Percentiles rank a stretch among this genome's conserved stretches.
These are phyloP conservation scores for Daldinia caldariorum DNA, from an alignment of 495 filamentous ascomycete genomes.

Conservation along the genomic window DNA sequence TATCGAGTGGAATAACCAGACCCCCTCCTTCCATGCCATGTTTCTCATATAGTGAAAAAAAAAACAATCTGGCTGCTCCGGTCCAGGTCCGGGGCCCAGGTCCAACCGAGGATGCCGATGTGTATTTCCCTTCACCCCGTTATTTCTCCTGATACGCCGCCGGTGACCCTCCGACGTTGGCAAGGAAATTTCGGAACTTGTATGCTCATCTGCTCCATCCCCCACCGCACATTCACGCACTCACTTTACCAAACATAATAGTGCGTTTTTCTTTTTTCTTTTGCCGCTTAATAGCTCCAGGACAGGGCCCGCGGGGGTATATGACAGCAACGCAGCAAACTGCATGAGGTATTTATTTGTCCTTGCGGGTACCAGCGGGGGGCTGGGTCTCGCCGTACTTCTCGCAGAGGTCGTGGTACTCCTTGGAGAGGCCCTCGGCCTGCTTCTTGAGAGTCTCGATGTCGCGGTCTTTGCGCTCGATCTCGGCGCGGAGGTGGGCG, in stretches of 20 bases:
- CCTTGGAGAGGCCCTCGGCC: conserved; percentile 74
- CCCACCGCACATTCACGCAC: neutral
- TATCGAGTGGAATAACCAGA: neutral
- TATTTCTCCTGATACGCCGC: neutral
- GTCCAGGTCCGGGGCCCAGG: neutral
- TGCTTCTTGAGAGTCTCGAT: conserved; percentile 88
- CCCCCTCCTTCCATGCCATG: neutral
- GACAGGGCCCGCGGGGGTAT: neutral
- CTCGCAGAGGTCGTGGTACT: conserved; percentile 87
- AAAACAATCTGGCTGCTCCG: neutral
- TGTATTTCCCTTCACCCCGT: neutral
- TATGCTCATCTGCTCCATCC: neutral
- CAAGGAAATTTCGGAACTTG: neutral
- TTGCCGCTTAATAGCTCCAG: neutral
- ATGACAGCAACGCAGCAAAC: neutral
- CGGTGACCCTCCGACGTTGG: neutral
- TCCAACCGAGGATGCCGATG: neutral
- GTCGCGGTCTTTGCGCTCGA: conserved; percentile 74
- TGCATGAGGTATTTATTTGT: conserved; percentile 65
- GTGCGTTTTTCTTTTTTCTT: neutral
- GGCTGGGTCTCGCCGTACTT: conserved; percentile 68
- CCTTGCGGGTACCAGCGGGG: conserved; percentile 71
- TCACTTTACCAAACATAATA: neutral
- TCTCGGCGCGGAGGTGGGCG: conserved; percentile 70
- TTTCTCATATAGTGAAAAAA: conserved; percentile 6